Evolutionary conservation across 768 basidiomycete species (phyloP), one percentile per base, ranked within the genome.

Genomic region (Tricholoma sp.): DNA sequence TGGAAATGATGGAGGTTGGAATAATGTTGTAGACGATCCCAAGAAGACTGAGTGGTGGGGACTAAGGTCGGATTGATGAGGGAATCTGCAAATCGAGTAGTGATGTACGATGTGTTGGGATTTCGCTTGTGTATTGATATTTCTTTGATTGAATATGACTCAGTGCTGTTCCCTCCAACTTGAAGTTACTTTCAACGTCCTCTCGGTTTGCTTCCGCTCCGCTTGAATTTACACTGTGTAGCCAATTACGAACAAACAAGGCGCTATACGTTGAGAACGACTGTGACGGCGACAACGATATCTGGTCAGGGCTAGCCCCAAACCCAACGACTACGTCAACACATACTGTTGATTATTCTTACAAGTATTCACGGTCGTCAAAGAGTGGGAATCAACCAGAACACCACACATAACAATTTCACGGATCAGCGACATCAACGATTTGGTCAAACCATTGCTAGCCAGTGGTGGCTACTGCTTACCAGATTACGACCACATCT

Each of bases 381-480:
- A n/a, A 14, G 22, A 22, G 27, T 56, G 27, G 31, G 16, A 47
- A 46, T 34, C 34, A 16, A 16, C 16, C 24, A 29, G 10, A 41
- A 32, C 31, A 32, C 8, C 31, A 32, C 31, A 32, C 43, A 47
- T 27, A 35, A 29, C 32, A 50, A 50, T 16, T 19, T 21, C 18
- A 45, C 41, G 54, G 47, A 49, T 54, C 41, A 54, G n/a, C 39
- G 53, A 54, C 53, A 54, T 54, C 41, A 43, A 18, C 52, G 16
- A 53, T 2, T 31, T 18, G 10, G 27, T 43, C 6, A 43, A 16
- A 21, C 52, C 52, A 53, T 45, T 39, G 53, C 43, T 31, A 54
- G 27, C 27, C 24, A 50, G 27, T 50, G 47, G 8, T 18, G 22
- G 22, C 45, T 22, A 27, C 21, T 27, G 24, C 21, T 45, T 22